Percentiles rank a stretch among this genome's conserved stretches.
These are phyloP conservation scores for Tuber melanosporum DNA, from an alignment of 495 filamentous ascomycete genomes.

Conservation along the genomic window DNA sequence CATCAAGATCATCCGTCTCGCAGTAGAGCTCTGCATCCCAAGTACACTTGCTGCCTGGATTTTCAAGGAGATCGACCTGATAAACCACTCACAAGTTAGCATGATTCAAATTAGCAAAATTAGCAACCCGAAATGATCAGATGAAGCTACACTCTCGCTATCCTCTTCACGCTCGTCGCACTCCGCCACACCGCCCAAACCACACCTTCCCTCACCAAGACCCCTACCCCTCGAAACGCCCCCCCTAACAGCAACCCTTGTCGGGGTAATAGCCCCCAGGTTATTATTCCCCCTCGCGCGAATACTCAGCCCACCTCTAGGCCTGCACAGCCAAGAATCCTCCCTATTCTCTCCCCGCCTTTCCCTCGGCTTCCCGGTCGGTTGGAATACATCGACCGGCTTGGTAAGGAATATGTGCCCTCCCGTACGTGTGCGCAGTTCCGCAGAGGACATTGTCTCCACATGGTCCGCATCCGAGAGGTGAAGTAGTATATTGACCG, in stretches of 20 bases:
- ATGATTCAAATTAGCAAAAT: not conserved
- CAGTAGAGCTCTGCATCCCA: not conserved
- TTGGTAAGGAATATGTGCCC: not conserved
- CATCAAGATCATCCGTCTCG: not conserved
- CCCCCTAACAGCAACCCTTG: not conserved
- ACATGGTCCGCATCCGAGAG: not conserved
- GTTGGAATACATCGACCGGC: not conserved
- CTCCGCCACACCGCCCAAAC: not conserved
- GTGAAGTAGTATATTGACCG: not conserved
- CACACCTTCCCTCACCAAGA: not conserved
- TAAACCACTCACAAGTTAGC: not conserved
- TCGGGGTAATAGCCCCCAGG: not conserved
- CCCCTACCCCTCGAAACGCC: not conserved
- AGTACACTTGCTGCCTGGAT: not conserved
- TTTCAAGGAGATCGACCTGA: not conserved
- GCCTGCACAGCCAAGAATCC: not conserved
- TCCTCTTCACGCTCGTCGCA: not conserved
- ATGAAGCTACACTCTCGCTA: not conserved
- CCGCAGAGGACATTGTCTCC: not conserved
- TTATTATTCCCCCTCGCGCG: not conserved
- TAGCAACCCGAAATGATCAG: not conserved
- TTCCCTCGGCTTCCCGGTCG: not conserved
- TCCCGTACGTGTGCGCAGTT: not conserved
- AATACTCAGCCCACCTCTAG: not conserved
- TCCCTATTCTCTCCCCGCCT: not conserved